Evolutionary conservation across 2,329 filamentous ascomycete species (phyloP).

Genomic region (Fusarium sulawesiense): DNA sequence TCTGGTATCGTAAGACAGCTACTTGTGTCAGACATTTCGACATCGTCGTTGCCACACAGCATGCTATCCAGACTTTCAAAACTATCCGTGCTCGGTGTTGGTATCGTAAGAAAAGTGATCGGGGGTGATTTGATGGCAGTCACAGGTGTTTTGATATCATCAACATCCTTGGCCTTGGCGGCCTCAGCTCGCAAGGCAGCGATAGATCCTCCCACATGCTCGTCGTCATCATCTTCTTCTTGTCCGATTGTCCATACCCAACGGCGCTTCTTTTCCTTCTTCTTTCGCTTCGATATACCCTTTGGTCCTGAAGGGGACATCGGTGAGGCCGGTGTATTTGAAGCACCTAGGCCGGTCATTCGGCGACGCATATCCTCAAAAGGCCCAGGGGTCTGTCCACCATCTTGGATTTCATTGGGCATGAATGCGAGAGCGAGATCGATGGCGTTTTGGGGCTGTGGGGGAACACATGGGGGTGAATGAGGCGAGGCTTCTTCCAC

Average conservation of each 20-base stretch:
- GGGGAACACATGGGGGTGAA: conserved; percentile 51
- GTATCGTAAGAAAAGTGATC: conserved; percentile 47
- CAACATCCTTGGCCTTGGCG: conserved; percentile 34
- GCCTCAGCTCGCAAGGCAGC: conserved; percentile 53
- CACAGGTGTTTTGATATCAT: conserved; percentile 38
- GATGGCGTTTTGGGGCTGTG: conserved; percentile 56
- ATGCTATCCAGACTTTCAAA: conserved; percentile 39
- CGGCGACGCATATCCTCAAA: conserved; percentile 72
- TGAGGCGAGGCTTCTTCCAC: conserved; percentile 66
- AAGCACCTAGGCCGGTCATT: conserved; percentile 60
- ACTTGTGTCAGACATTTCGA: conserved; percentile 63
- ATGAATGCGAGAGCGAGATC: conserved; percentile 65
- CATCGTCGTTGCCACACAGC: conserved; percentile 50
- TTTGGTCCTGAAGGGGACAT: conserved; percentile 55
- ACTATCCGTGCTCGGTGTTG: conserved; percentile 57
- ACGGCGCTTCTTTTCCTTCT: conserved; percentile 69
- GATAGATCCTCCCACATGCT: conserved; percentile 57
- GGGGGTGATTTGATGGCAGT: conserved; percentile 38
- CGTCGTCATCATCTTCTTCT: conserved; percentile 61
- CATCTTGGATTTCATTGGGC: conserved; percentile 67
- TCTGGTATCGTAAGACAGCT: conserved; percentile 52
- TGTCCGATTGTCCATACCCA: conserved; percentile 75
- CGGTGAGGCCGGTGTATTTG: conserved; percentile 52
- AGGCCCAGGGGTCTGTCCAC: conserved; percentile 70
- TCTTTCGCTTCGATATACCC: conserved; percentile 64